Evolutionary conservation across 352 stramenopile species (phyloP), one percentile per base, ranked within the genome.

Genomic region (Poterioochromonas sp.): DNA sequence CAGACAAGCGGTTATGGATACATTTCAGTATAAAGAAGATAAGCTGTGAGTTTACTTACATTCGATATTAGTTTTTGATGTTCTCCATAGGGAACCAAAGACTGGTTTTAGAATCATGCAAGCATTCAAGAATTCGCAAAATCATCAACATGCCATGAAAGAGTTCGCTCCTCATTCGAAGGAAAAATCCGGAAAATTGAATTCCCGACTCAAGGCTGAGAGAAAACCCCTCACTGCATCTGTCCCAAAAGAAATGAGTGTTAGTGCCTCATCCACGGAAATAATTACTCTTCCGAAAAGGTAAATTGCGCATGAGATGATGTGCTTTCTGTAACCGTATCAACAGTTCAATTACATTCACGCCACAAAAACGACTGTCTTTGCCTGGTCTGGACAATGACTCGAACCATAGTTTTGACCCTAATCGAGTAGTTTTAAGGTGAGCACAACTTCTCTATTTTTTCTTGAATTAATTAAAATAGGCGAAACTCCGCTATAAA

Each of bases 371-470:
- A 32, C 58, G 58, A 5, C 5, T 37, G 5, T 68, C 58, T 11
- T 68, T 68, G 58, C 58, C 5, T 29, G 58, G 58, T 26, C 12
- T 68, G 12, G 58, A 68, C 58, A 68, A 68, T 39, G 58, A 68
- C 12, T 32, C 58, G 58, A 35, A 8, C 44, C 20, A 53, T 53
- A 20, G 8, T 20, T 53, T 53, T 53, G 44, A 53, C 20, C 44
- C 44, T 53, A 53, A 53, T 53, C 8, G 20, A 20, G 20, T 53
- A 20, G 44, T 53, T 20, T 53, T 53, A 53, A 53, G 44, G 20
- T 20, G n/a, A 15, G 47, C 15, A 15, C 47, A 58, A 15, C 15
- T 58, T 26, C 47, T 15, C 47, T 15, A 26, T 58, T 26, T 15
- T 26, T 58, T 58, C 47, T 15, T 26, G 26, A 15, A 58, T 26